Base-by-base conservation (phyloP, 2,329 filamentous ascomycete genomes). In the Aspergillus sp. region DNA sequence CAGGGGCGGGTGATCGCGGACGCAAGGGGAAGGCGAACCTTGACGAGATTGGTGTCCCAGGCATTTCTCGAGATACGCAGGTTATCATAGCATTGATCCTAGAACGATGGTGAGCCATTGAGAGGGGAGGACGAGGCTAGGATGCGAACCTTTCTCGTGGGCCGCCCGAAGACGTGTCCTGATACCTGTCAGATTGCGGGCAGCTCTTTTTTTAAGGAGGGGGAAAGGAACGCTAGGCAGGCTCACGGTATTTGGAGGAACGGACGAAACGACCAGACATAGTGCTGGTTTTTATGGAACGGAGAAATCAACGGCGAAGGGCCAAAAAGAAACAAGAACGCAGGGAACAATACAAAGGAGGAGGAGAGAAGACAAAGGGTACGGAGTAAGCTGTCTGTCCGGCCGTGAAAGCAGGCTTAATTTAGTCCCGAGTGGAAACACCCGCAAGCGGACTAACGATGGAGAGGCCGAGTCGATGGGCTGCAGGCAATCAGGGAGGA, bases 121-220 rank as follows among this genome's bases (percentile, higher is more conserved):
- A 31, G 36, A 12, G 26, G 31, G 49, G 49, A 22, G 7, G 1
- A 49, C 6, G 55, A 56, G 42, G 53, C 10, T 29, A 31, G 49
- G 50, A 49, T 57, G 54, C 62, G 65, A 78, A 85, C 85, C 82
- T 96, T 97, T 80, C 91, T 89, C 67, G 93, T 96, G 64, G 92
- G 82, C 81, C 96, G 95, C 76, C 95, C 95, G 82, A 97, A 99
- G 81, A 99, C 90, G 85, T 99, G 95, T 84, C 94, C 94, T 97
- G 78, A 60, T 69, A 71, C 67, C 63, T 64, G 69, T 71, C 64
- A 70, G 69, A 66, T 66, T 68, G 64, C 66, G 68, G 67, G 66
- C 67, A 65, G 60, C 52, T 52, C 36, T 36, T 58, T 61, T 29
- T 60, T 45, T 55, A 36, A 49, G 57, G 58, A 55, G 60, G 61